phyloP scores from a whole-genome alignment of 176 grass and related monocot genomes.

The Saccharum officinarum region DNA sequence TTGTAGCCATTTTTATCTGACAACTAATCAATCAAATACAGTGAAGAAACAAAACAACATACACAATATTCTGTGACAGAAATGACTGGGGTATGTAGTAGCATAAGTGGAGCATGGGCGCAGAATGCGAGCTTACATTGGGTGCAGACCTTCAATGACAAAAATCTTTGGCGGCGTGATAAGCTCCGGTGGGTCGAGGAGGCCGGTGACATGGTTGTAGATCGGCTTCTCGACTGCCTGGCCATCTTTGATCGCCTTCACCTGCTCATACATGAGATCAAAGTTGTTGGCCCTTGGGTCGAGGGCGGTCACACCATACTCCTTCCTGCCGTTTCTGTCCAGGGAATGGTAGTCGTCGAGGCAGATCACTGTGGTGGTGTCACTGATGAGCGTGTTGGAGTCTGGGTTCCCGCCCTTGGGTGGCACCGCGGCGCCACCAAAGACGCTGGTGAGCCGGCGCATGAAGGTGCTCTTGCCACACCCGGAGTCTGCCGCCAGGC shows the following conservation, averaged over 20 bases:
- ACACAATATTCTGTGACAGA: neutral
- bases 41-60: constrained; percentile 4
- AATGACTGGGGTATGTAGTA: neutral
- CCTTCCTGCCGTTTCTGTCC: constrained; percentile 86
- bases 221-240: constrained; percentile 77
- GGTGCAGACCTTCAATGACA: constrained; percentile 88
- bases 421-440: constrained; percentile 78
- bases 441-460: constrained; percentile 91
- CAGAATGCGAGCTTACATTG: constrained; percentile 68
- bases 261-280: constrained; percentile 96
- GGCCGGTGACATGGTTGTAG: constrained; percentile 85
- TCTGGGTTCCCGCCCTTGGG: constrained; percentile 84
- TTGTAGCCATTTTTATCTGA: neutral
- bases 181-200: constrained; percentile 75
- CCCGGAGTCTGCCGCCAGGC: constrained; percentile 85
- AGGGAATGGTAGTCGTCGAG: constrained; percentile 92
- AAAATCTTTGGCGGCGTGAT: constrained; percentile 88
- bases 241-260: constrained; percentile 86
- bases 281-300: constrained; percentile 89
- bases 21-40: neutral
- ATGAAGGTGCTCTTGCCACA: constrained; percentile 97
- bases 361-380: constrained; percentile 88
- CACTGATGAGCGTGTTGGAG: constrained; percentile 91
- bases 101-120: neutral
- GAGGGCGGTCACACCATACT: constrained; percentile 75